phyloP scores from a whole-genome alignment of 441 rosid species.

The Croton setiger region DNA sequence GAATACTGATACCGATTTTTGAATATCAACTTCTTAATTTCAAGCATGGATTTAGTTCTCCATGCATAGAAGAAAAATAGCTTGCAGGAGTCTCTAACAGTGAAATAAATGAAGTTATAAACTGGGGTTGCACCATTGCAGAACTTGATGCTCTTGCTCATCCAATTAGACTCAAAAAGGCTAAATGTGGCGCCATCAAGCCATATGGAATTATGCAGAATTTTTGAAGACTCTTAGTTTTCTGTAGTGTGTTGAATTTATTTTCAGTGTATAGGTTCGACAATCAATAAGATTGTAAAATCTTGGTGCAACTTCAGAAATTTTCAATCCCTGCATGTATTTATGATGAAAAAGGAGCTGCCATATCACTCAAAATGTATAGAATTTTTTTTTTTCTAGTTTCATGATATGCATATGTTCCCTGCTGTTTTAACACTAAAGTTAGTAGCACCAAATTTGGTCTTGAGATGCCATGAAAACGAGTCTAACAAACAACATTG shows the following conservation, averaged over 20 bases:
- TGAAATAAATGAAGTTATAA: constrained; percentile 16
- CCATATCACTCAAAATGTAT: constrained; percentile 14
- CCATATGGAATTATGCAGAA: no score
- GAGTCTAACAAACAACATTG: no score
- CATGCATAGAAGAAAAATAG: neutral
- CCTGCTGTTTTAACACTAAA: no score
- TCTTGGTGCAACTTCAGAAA: constrained; percentile 1
- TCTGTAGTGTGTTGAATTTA: neutral
- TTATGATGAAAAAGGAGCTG: neutral
- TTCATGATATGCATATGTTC: neutral
- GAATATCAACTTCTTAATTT: neutral
- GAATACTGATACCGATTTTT: constrained; percentile 15
- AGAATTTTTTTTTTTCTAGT: neutral
- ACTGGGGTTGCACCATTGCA: neutral
- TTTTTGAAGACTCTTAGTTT: neutral
- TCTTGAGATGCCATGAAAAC: no score
- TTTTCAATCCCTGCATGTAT: neutral
- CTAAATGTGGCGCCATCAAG: neutral
- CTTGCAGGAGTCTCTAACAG: neutral
- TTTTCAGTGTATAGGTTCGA: neutral
- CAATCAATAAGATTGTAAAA: neutral
- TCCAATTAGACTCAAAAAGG: neutral
- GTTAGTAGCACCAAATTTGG: no score
- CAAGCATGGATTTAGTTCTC: constrained; percentile 1
- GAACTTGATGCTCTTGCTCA: neutral